Base-by-base conservation (phyloP, 2,329 filamentous ascomycete genomes). In the Tolypocladium sp. region DNA sequence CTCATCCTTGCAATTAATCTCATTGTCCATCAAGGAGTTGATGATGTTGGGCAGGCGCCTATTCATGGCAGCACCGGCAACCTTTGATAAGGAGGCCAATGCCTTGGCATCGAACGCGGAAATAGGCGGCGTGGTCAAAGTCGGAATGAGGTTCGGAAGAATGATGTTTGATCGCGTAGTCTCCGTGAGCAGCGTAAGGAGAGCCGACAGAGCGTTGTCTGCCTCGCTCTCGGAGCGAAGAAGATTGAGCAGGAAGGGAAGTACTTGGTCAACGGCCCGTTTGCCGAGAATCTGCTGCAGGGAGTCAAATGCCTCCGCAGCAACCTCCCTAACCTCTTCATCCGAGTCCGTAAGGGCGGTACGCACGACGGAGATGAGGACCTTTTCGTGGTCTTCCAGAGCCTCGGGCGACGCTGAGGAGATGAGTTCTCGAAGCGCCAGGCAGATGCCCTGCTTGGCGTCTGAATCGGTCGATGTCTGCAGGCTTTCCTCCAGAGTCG, bases 271-370 rank as follows among this genome's bases (percentile, higher is more conserved):
- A 57, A 99, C 90, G 58, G 92, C 92, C 68, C 86, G 89, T 81
- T 97, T 97, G 77, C 94, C 94, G 63, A 97, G 80, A 57, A 96
- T 90, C 68, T 93, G 90, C 74, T 99, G 94, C 60, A 99, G 76
- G 40, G 92, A 91, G 73, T 99, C 94, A 69, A 99, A 99, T 2
- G 94, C 94, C 74, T 99, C 94, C 27, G 95, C 94, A 33, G 95
- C 94, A 60, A 94, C 91, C 73, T 99, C 94, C 71, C 94, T 84
- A 55, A 99, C 95, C 60, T 96, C 91, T 62, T 86, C 85, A 69
- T 97, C 89, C 13, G 87, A 86, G 73, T 99, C 95, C 55, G 92
- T 95, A 58, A 99, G 82, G 33, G 93, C 94, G 53, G 91, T 92
- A 57, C 94, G 89, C 55, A 99, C 91, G 59, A 97, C 93, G 20